Base-by-base conservation (phyloP, 306 rosid genomes). In the Ochetophila trinervis region DNA sequence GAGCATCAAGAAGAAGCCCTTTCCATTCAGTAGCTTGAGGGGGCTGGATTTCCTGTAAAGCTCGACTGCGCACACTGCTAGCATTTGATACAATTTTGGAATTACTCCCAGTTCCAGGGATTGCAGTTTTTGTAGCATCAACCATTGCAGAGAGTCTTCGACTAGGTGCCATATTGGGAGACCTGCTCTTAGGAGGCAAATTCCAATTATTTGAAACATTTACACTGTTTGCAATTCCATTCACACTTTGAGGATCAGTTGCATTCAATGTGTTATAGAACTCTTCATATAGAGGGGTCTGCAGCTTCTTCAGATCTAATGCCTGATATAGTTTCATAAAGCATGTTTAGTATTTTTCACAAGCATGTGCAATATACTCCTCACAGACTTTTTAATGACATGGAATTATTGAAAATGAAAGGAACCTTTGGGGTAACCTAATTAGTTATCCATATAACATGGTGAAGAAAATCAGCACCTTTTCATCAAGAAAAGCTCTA, bases 211-310 rank as follows among this genome's bases (percentile, higher is more conserved):
- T 78, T 19, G 86, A 77, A 65, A 80, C 79, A 68, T 34, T 67
- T 66, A 81, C 84, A 71, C 72, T 57, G n/a, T 68, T 64, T 37
- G 63, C 76, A 72, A 58, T 70, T 62, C 82, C 82, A 56, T 60
- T 66, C 57, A 71, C 76, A 55, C 64, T 69, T 49, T 81, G 69
- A 60, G 78, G 62, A 85, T 72, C 78, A 70, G 70, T 65, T 68
- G 88, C 84, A 61, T 83, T 85, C 23, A 83, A 68, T 76, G 84
- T 76, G 78, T 75, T 79, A 49, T 76, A 70, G 80, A 89, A 89
- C 81, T 91, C 88, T 81, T 91, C 91, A 47, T 80, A 90, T 65
- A 91, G 89, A 60, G 96, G 95, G 8, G 98, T 83, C 70, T 82
- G 96, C 69, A 91, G 80, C 83, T 89, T 87, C 81, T 87, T 85